phyloP scores from a whole-genome alignment of 148 eudicot genomes.

The Vaccinium macrocarpon region DNA sequence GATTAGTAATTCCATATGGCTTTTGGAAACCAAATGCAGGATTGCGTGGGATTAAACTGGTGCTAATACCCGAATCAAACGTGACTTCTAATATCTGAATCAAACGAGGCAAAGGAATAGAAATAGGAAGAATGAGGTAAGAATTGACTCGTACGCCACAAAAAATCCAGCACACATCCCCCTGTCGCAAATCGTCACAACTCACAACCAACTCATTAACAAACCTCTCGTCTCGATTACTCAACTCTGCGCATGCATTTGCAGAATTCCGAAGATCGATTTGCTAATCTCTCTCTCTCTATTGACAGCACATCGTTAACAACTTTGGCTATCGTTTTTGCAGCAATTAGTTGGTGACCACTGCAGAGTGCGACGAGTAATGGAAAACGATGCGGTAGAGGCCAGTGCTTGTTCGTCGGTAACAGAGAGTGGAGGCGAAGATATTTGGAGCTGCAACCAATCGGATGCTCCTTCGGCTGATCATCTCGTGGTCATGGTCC shows the following conservation, averaged over 20 bases:
- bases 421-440: slow-evolving; percentile 60
- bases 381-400: slow-evolving; percentile 27
- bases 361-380: slow-evolving; percentile 1
- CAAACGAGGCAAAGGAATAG: too few relatives aligned
- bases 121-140: background rate
- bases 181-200: background rate
- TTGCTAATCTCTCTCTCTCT: background rate
- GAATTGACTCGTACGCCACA: background rate
- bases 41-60: too few relatives aligned
- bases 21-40: too few relatives aligned
- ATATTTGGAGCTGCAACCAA: slow-evolving; percentile 50
- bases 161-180: background rate
- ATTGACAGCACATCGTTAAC: background rate
- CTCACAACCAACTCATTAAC: background rate
- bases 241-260: background rate
- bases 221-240: background rate
- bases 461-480: slow-evolving; percentile 57
- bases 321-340: background rate
- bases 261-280: background rate
- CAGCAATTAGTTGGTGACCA: background rate
- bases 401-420: slow-evolving; percentile 60
- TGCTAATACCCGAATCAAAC: too few relatives aligned
- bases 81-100: too few relatives aligned
- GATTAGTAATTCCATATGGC: too few relatives aligned
- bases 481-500: slow-evolving; percentile 94